These are phyloP conservation scores for Colletotrichum salicis DNA, from an alignment of 2,329 filamentous ascomycete genomes.

Conservation along the genomic window DNA sequence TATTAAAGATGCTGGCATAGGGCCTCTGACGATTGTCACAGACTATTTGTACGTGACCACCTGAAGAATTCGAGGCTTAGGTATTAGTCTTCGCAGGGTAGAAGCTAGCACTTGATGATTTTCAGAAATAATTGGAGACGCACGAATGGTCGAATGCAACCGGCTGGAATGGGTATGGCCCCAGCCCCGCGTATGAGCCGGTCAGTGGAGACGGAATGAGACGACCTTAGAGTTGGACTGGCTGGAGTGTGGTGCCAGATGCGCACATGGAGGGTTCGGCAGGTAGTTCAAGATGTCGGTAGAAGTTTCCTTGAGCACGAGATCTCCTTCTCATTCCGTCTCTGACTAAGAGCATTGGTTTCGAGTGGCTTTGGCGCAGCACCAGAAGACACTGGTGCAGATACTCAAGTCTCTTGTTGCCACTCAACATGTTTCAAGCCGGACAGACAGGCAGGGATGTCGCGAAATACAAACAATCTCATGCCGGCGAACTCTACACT, in stretches of 20 bases:
- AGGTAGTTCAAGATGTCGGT: neutral
- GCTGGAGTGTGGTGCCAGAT: neutral
- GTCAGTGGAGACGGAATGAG: neutral
- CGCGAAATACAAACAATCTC: neutral
- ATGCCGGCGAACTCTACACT: neutral
- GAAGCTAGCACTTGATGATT: neutral
- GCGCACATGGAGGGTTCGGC: neutral
- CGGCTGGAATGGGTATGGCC: neutral
- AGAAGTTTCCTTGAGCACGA: neutral
- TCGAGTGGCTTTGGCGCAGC: neutral
- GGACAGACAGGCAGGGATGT: constrained; percentile 16
- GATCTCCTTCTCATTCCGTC: neutral
- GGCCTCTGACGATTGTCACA: neutral
- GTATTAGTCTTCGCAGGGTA: neutral
- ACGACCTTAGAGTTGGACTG: neutral
- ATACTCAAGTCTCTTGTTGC: constrained; percentile 11
- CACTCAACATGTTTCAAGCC: constrained; percentile 25
- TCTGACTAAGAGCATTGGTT: neutral
- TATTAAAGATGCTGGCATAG: neutral
- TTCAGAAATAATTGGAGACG: neutral
- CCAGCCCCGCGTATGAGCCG: neutral
- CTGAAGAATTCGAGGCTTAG: too few relatives aligned
- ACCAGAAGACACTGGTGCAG: constrained; percentile 2
- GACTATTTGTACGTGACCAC: neutral
- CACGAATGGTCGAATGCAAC: neutral